phyloP scores from a whole-genome alignment of 768 basidiomycete genomes.

The Candolleomyces efflorescens region DNA sequence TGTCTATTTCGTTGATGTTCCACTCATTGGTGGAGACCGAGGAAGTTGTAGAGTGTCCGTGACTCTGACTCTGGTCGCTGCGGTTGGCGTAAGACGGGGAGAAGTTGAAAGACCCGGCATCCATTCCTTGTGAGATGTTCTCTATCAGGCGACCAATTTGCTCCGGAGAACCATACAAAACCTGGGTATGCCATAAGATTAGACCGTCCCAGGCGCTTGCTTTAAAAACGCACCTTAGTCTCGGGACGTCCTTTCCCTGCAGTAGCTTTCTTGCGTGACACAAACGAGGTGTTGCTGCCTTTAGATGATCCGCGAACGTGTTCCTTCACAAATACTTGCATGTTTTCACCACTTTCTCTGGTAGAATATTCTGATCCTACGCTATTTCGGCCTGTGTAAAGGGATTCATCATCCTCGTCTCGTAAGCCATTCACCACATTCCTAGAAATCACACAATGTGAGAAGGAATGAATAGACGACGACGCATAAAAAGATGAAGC shows the following conservation, averaged over 20 bases:
- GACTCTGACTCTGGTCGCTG: slow-evolving; percentile 19
- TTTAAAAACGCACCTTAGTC: slow-evolving; percentile 60
- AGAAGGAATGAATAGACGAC: slow-evolving; percentile 15
- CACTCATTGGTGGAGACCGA: slow-evolving; percentile 66
- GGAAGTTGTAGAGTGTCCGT: slow-evolving; percentile 55
- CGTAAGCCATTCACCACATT: slow-evolving; percentile 82
- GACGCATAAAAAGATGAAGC: slow-evolving; percentile 5
- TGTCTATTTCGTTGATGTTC: slow-evolving; percentile 77
- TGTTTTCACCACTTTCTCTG: slow-evolving; percentile 48
- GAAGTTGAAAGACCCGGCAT: slow-evolving; percentile 83
- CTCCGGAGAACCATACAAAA: slow-evolving; percentile 70
- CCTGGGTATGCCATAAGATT: slow-evolving; percentile 38
- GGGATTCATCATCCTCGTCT: slow-evolving; percentile 68
- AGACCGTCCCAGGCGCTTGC: slow-evolving; percentile 13
- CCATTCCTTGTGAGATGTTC: slow-evolving; percentile 74
- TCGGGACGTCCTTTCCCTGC: slow-evolving; percentile 64
- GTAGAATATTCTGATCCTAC: slow-evolving; percentile 72
- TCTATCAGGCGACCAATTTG: slow-evolving; percentile 85
- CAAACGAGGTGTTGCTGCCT: slow-evolving; percentile 57
- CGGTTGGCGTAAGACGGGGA: slow-evolving; percentile 30
- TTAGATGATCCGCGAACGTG: slow-evolving; percentile 65
- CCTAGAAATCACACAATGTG: slow-evolving; percentile 33
- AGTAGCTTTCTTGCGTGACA: slow-evolving; percentile 55
- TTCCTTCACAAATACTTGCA: slow-evolving; percentile 76
- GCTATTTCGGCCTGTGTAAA: slow-evolving; percentile 64